These are phyloP conservation scores for Leccinum truebloodii DNA, from an alignment of 768 basidiomycete species.

Conservation along the genomic window DNA sequence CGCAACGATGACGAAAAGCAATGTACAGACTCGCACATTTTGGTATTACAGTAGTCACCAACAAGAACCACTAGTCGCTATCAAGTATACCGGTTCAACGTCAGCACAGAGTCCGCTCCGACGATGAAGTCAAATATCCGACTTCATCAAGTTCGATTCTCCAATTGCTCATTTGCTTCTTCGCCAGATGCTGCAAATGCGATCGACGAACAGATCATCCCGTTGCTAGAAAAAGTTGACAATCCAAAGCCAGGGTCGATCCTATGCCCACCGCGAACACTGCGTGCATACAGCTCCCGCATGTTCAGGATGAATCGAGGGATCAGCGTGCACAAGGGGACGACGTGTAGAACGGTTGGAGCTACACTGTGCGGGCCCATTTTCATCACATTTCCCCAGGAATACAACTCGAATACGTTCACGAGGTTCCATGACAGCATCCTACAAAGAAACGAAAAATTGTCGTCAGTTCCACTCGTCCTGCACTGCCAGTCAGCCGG, in stretches of 20 bases:
- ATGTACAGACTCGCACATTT: no score
- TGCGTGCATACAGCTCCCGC: neutral
- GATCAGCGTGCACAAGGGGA: no score
- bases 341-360: no score
- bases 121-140: neutral
- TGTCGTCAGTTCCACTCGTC: neutral
- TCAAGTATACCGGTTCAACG: neutral
- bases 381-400: no score
- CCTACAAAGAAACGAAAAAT: neutral
- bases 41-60: no score
- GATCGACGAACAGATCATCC: neutral
- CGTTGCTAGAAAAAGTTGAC: neutral
- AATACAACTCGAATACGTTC: neutral
- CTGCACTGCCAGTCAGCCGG: neutral
- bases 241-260: neutral
- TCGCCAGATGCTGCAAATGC: neutral
- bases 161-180: neutral
- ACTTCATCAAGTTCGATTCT: neutral
- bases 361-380: no score
- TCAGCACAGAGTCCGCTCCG: neutral
- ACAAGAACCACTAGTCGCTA: no score
- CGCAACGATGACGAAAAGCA: no score
- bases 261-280: neutral
- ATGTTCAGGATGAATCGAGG: neutral
- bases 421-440: neutral